Evolutionary conservation across 805 yeast species (phyloP), one percentile per base, ranked within the genome.

Genomic region (Teunomyces atbi): DNA sequence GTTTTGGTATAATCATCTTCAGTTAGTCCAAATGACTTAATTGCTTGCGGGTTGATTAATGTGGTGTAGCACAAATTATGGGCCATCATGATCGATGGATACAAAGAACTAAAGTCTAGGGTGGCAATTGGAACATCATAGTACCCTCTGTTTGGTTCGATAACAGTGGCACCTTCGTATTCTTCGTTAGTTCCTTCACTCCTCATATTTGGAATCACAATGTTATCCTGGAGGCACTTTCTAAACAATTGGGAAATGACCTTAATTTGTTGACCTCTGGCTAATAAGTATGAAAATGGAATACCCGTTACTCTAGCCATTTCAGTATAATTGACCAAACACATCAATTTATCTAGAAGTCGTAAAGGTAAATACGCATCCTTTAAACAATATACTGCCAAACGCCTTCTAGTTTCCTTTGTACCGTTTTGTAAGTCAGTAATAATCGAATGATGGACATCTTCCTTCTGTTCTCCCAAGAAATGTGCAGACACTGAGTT

Each of bases 251-350:
- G 99, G 0, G 98, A 91, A 42, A 94, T 83, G 59, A 94, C 99
- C 65, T 94, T 94, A 65, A 94, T 92, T 67, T 95, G 99, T 71
- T 94, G 99, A 33, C 99, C 99, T 61, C 99, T 79, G 12, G 95
- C 65, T 37, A 94, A 70, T 50, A 94, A 75, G 60, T 83, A 92
- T 1, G 97, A 86, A 59, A 94, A 89, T 0, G 99, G 99, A 8
- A 94, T 98, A 54, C 99, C 99, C 0, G 99, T 94, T 21, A 94
- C 99, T 72, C 99, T 84, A 1, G 99, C 97, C 99, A 94, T 94
- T 68, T 94, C 99, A 0, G 97, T 92, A 67, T 94, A 94, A 60
- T 94, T 94, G 50, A 95, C 96, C 50, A 94, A 73, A 57, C 97
- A 90, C 99, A 94, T 95, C 45, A 94, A 76, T 59, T 92, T 95